Evolutionary conservation across 2,329 filamentous ascomycete genomes (phyloP).

Genomic region (Cadophora sp.): DNA sequence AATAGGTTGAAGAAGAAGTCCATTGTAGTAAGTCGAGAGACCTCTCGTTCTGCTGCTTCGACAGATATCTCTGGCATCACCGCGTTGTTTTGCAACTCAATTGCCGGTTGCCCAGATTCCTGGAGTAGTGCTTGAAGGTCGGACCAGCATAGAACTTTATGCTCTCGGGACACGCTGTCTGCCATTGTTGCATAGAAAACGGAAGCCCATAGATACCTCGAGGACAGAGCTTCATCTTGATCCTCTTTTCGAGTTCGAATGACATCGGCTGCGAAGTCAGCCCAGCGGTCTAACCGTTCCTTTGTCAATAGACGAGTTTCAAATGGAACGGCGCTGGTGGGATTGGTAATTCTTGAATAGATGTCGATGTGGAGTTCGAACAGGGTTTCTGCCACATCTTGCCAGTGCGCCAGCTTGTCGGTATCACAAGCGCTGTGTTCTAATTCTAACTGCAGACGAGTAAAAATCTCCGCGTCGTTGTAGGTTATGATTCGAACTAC

Average conservation of each 20-base stretch:
- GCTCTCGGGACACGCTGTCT: slow-evolving; percentile 61
- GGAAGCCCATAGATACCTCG: slow-evolving; percentile 72
- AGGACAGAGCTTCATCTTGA: slow-evolving; percentile 50
- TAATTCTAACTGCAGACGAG: slow-evolving; percentile 54
- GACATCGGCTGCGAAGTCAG: slow-evolving; percentile 60
- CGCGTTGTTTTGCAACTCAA: slow-evolving; percentile 80
- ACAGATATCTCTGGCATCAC: slow-evolving; percentile 88
- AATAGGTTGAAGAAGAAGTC: slow-evolving; percentile 95
- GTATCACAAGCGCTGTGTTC: slow-evolving; percentile 31
- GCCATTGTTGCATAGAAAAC: slow-evolving; percentile 65
- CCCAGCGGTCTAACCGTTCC: slow-evolving; percentile 67
- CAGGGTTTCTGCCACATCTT: slow-evolving; percentile 63
- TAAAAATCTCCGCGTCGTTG: slow-evolving; percentile 59
- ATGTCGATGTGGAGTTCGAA: slow-evolving; percentile 74
- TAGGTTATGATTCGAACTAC: slow-evolving; percentile 59
- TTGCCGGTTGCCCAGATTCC: slow-evolving; percentile 54
- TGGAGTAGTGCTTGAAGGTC: slow-evolving; percentile 64
- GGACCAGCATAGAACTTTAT: slow-evolving; percentile 66
- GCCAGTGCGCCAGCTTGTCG: slow-evolving; percentile 48
- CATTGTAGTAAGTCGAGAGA: slow-evolving; percentile 92
- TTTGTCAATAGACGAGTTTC: slow-evolving; percentile 59
- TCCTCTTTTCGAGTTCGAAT: slow-evolving; percentile 47
- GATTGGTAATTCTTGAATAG: slow-evolving; percentile 66
- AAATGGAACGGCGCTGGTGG: slow-evolving; percentile 60
- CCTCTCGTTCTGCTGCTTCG: slow-evolving; percentile 85